These are phyloP conservation scores for Ceratobasidium sp. DNA, from an alignment of 1,284 basidiomycete species.

Conservation along the genomic window DNA sequence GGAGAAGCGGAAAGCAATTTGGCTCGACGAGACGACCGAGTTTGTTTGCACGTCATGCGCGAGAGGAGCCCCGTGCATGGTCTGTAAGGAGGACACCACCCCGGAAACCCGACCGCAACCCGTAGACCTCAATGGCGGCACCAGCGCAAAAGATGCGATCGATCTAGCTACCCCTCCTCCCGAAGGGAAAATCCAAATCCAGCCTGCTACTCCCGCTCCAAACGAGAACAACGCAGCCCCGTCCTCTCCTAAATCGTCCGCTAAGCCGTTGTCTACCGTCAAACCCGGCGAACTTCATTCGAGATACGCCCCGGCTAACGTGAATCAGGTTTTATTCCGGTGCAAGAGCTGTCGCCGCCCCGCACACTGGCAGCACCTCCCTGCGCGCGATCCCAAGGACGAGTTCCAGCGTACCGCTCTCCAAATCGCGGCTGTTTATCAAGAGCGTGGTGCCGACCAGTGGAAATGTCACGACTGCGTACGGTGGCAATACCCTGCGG, in stretches of 20 bases:
- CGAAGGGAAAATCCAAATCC: slow-evolving; percentile 8
- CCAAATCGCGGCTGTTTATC: slow-evolving; percentile 74
- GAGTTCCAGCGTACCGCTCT: slow-evolving; percentile 56
- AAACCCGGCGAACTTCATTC: slow-evolving; percentile 45
- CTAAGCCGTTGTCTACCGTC: slow-evolving; percentile 33
- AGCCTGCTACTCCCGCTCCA: slow-evolving; percentile 6
- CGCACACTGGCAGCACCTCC: slow-evolving; percentile 83
- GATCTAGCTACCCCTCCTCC: slow-evolving; percentile 45
- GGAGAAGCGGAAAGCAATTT: slow-evolving; percentile 60
- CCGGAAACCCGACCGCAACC: slow-evolving; percentile 58
- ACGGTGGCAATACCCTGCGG: slow-evolving; percentile 79
- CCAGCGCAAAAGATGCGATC: slow-evolving; percentile 31
- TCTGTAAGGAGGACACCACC: slow-evolving; percentile 72
- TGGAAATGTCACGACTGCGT: slow-evolving; percentile 87
- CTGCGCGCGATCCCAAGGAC: slow-evolving; percentile 62
- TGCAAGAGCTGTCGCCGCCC: slow-evolving; percentile 85
- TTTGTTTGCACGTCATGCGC: slow-evolving; percentile 84
- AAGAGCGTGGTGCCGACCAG: slow-evolving; percentile 57
- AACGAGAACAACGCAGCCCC: neutral
- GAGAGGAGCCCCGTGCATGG: slow-evolving; percentile 82
- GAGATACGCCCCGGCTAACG: slow-evolving; percentile 26
- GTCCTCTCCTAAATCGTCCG: slow-evolving; percentile 31
- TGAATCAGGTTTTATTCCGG: slow-evolving; percentile 72
- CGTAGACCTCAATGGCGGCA: slow-evolving; percentile 26
- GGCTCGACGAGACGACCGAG: slow-evolving; percentile 74